phyloP scores from a whole-genome alignment of 208 protist species.

The Crithidia brevicula region DNA sequence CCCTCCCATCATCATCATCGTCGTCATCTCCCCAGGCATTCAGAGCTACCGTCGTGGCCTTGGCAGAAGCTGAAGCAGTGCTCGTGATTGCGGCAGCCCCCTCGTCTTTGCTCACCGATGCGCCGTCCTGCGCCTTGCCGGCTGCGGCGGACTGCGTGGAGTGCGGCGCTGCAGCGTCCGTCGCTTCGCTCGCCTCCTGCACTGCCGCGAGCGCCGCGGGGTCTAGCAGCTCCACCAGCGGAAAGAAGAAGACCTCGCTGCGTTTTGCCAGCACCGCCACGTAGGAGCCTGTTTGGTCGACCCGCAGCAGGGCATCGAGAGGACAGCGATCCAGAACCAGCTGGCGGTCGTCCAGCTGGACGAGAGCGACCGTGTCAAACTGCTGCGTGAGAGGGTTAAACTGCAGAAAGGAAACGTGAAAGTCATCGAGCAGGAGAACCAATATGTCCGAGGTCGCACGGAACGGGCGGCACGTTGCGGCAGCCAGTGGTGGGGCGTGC shows the following conservation, averaged over 20 bases:
- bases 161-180: neutral
- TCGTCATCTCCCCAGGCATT: conserved; percentile 87
- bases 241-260: conserved; percentile 71
- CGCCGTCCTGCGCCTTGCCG: conserved; percentile 12
- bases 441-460: conserved; percentile 63
- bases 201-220: conserved; percentile 6
- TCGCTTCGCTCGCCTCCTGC: neutral
- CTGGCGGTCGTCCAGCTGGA: conserved; percentile 83
- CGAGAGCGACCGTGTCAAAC: conserved; percentile 76
- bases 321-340: conserved; percentile 43
- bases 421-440: conserved; percentile 82
- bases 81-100: neutral
- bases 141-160: neutral
- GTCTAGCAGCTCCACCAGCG: conserved; percentile 43
- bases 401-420: conserved; percentile 82
- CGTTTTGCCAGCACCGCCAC: conserved; percentile 74
- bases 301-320: conserved; percentile 71
- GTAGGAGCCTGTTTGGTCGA: conserved; percentile 62
- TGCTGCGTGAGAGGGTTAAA: conserved; percentile 62
- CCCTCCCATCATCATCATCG: conserved; percentile 24
- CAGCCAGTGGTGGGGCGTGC: conserved; percentile 64
- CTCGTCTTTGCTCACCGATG: neutral
- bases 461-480: conserved; percentile 58
- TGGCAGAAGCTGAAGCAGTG: conserved; percentile 3
- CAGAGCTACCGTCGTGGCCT: conserved; percentile 34